Percentiles rank a stretch among this genome's conserved stretches.
Conservation (phyloP, 306 rosid genomes). For the Ormosia emarginata region DNA sequence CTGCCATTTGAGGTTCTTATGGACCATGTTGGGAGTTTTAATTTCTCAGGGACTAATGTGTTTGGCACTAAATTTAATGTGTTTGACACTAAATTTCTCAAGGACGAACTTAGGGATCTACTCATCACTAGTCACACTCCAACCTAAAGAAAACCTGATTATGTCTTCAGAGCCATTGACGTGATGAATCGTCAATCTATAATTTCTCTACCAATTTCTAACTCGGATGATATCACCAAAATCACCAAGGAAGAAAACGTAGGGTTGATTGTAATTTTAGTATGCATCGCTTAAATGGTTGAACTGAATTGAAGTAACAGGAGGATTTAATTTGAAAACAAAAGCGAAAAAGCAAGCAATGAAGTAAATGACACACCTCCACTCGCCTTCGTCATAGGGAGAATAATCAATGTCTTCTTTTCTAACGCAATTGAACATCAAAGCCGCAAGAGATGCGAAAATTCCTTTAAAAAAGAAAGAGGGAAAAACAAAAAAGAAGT, state of each 20-base stretch:
- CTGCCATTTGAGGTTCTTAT: too few relatives aligned
- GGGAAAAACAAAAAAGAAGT: not conserved
- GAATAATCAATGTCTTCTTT: constrained; percentile 95
- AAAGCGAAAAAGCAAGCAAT: not conserved
- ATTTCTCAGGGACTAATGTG: too few relatives aligned
- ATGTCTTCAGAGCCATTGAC: not conserved
- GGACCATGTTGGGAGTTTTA: too few relatives aligned
- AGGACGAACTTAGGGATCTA: too few relatives aligned
- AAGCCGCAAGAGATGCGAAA: constrained; percentile 87
- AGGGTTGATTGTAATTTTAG: not conserved
- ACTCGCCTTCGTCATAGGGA: constrained; percentile 97
- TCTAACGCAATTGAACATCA: constrained; percentile 98
- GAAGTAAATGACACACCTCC: constrained; percentile 57
- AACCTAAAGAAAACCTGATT: not conserved
- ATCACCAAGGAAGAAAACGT: not conserved
- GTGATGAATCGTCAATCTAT: not conserved
- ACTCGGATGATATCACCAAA: not conserved
- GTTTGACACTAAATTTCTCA: too few relatives aligned
- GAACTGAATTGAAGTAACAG: not conserved
- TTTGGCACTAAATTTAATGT: too few relatives aligned
- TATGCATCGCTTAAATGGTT: not conserved
- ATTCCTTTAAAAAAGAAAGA: constrained; percentile 44
- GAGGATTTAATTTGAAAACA: not conserved
- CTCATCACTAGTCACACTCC: not conserved
- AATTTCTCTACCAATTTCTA: not conserved